Evolutionary conservation across 2,329 filamentous ascomycete genomes (phyloP).

Genomic region (Zymoseptoria pseudotritici): DNA sequence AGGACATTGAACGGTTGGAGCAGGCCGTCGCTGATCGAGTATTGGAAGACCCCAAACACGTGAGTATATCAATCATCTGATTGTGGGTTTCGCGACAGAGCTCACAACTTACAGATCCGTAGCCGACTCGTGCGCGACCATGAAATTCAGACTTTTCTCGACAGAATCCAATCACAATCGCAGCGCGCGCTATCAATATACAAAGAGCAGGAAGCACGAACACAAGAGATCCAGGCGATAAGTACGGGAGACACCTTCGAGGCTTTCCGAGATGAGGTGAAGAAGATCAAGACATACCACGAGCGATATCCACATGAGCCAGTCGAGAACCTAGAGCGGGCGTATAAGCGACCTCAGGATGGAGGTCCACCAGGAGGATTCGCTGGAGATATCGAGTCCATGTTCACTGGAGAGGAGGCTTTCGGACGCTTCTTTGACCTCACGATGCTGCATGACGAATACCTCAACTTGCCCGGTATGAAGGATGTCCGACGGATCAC

Average conservation of each 20-base stretch:
- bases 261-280: slow-evolving; percentile 80
- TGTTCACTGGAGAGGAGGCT: slow-evolving; percentile 94
- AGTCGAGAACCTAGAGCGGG: slow-evolving; percentile 87
- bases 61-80: slow-evolving; percentile 38
- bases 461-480: slow-evolving; percentile 78
- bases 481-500: slow-evolving; percentile 60
- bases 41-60: slow-evolving; percentile 79
- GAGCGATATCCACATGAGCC: slow-evolving; percentile 87
- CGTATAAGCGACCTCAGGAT: slow-evolving; percentile 72
- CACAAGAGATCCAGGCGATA: slow-evolving; percentile 75
- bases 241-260: slow-evolving; percentile 80
- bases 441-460: slow-evolving; percentile 74
- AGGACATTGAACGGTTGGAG: slow-evolving; percentile 93
- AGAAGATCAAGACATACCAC: slow-evolving; percentile 79
- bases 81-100: slow-evolving; percentile 12
- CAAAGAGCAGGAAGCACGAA: slow-evolving; percentile 65
- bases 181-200: slow-evolving; percentile 74
- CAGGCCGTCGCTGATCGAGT: slow-evolving; percentile 87
- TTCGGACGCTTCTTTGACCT: slow-evolving; percentile 91
- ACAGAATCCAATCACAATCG: slow-evolving; percentile 82
- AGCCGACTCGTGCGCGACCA: slow-evolving; percentile 87
- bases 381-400: slow-evolving; percentile 64
- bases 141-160: slow-evolving; percentile 77
- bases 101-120: slow-evolving; percentile 56
- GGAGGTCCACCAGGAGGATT: slow-evolving; percentile 36